A percentile compares a stretch with the other conserved stretches of the same genome.
Evolutionary conservation across 495 filamentous ascomycete species (phyloP).

Genomic region (Aspergillus conjunctus): DNA sequence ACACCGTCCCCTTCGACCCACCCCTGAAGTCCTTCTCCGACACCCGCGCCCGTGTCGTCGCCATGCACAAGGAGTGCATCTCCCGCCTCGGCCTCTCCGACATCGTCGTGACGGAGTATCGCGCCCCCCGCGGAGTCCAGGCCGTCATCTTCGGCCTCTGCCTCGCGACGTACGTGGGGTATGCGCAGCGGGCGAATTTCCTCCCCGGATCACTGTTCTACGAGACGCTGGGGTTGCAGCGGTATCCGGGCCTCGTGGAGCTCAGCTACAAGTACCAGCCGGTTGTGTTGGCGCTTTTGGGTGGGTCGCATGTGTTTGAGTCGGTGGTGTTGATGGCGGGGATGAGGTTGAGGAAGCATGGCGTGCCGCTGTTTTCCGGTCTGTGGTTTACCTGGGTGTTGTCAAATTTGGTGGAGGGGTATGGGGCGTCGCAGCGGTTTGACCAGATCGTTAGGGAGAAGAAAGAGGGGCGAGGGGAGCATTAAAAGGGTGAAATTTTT

Average conservation of each 20-base stretch:
- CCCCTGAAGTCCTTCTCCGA: constrained; percentile 62
- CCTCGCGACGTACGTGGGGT: constrained; percentile 46
- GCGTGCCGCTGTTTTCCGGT: constrained; percentile 50
- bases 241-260: constrained; percentile 51
- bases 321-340: constrained; percentile 52
- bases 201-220: constrained; percentile 56
- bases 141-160: constrained; percentile 48
- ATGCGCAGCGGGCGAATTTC: constrained; percentile 54
- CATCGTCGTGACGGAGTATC: constrained; percentile 59
- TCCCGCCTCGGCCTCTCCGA: constrained; percentile 55
- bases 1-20: constrained; percentile 62
- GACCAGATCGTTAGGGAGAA: constrained; percentile 54
- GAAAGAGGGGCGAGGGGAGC: constrained; percentile 46
- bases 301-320: constrained; percentile 59
- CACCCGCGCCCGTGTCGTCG: constrained; percentile 63
- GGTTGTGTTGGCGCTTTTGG: constrained; percentile 45
- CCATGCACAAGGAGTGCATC: constrained; percentile 65
- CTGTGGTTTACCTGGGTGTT: constrained; percentile 66
- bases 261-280: constrained; percentile 54
- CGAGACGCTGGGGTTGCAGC: constrained; percentile 45
- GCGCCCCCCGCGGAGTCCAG: constrained; percentile 43
- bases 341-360: constrained; percentile 55
- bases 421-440: constrained; percentile 55
- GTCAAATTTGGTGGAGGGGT: constrained; percentile 62
- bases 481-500: constrained; percentile 23